These are phyloP conservation scores for Ophiocordyceps camponoti-floridani DNA, from an alignment of 2,329 filamentous ascomycete genomes.

Conservation along the genomic window DNA sequence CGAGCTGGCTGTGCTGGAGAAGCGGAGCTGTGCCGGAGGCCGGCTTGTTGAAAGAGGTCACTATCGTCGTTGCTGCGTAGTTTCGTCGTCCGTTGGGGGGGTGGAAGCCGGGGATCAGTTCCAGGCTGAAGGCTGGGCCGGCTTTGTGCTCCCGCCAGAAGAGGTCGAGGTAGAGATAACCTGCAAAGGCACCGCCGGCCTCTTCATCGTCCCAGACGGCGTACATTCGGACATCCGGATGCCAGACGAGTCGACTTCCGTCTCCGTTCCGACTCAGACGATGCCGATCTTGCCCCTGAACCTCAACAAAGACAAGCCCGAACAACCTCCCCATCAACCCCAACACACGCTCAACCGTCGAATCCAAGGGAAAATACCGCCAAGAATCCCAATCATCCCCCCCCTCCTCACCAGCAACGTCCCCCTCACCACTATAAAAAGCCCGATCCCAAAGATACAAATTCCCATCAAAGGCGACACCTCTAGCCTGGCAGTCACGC, in stretches of 20 bases:
- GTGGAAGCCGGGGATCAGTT: constrained; percentile 54
- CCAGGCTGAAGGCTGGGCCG: constrained; percentile 73
- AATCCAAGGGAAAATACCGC: constrained; percentile 66
- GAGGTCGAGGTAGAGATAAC: constrained; percentile 69
- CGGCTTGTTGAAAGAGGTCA: constrained; percentile 82
- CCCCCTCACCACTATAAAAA: constrained; percentile 57
- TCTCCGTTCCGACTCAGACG: constrained; percentile 48
- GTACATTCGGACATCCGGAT: constrained; percentile 68
- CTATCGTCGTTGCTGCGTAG: constrained; percentile 62
- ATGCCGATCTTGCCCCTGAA: constrained; percentile 46
- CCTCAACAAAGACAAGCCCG: constrained; percentile 59
- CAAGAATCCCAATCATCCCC: constrained; percentile 67
- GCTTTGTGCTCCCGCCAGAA: constrained; percentile 71
- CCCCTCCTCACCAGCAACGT: constrained; percentile 62
- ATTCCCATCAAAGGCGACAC: constrained; percentile 41
- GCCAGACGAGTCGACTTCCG: constrained; percentile 59
- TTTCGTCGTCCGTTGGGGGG: constrained; percentile 48
- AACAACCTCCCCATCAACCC: constrained; percentile 72
- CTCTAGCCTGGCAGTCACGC: constrained; percentile 42
- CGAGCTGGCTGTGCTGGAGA: constrained; percentile 68
- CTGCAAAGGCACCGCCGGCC: constrained; percentile 55
- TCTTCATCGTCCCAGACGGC: constrained; percentile 64
- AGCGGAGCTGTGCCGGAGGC: constrained; percentile 60
- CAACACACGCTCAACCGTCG: constrained; percentile 61
- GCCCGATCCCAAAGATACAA: constrained; percentile 75